Evolutionary conservation across 345 rosid species (phyloP).

Genomic region (Moricandia arvensis): DNA sequence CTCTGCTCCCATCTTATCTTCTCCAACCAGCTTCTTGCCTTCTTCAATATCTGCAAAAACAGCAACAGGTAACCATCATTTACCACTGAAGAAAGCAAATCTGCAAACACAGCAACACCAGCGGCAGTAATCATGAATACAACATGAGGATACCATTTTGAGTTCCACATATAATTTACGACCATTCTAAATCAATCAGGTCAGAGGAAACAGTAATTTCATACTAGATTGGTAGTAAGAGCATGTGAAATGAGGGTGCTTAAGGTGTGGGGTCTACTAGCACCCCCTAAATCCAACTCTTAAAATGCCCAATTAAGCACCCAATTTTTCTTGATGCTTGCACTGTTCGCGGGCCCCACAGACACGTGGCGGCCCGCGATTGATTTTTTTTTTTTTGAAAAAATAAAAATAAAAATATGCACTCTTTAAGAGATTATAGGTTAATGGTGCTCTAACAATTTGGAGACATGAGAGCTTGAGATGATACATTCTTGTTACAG

Average conservation of each 20-base stretch:
- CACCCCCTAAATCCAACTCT: too few relatives aligned
- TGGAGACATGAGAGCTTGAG: neutral
- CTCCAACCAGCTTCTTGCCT: neutral
- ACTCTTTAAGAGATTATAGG: too few relatives aligned
- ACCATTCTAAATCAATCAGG: conserved; percentile 54
- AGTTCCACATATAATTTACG: conserved; percentile 80
- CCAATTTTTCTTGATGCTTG: too few relatives aligned
- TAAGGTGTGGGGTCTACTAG: too few relatives aligned
- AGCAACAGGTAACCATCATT: neutral
- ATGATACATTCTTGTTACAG: neutral
- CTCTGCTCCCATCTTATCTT: neutral
- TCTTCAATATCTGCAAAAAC: neutral
- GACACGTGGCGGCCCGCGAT: too few relatives aligned
- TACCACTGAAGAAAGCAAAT: neutral
- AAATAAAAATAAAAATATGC: too few relatives aligned
- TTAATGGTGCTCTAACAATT: too few relatives aligned
- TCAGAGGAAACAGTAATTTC: neutral
- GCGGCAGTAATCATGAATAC: conserved; percentile 58
- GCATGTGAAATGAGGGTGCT: too few relatives aligned
- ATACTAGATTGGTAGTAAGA: neutral
- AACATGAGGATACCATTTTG: conserved; percentile 72
- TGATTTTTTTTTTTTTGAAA: too few relatives aligned
- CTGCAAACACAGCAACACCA: too few relatives aligned
- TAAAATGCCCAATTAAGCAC: too few relatives aligned
- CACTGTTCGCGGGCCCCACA: too few relatives aligned